These are phyloP conservation scores for Tuber melanosporum DNA, from an alignment of 495 filamentous ascomycete genomes.

Conservation along the genomic window DNA sequence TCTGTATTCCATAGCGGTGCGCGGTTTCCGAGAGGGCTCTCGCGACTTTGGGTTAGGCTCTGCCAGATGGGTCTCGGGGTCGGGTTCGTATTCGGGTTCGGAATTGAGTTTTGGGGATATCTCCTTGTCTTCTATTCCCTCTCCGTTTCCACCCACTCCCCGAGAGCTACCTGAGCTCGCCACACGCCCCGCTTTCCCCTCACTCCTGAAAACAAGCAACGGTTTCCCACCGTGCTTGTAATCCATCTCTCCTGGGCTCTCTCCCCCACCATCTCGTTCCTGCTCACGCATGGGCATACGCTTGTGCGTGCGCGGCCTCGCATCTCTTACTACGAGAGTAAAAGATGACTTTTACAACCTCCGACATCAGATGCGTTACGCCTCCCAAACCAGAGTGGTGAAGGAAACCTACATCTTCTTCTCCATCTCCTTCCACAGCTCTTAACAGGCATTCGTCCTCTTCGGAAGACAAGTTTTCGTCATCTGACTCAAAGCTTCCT, in stretches of 20 bases:
- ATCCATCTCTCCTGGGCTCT: not conserved
- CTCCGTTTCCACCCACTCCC: constrained; percentile 8
- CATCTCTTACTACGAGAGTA: constrained; percentile 1
- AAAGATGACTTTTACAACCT: not conserved
- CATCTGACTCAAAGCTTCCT: not conserved
- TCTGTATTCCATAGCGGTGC: not conserved
- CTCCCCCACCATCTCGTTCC: not conserved
- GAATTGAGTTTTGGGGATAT: not conserved
- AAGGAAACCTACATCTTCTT: constrained; percentile 5
- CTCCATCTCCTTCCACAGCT: constrained; percentile 2
- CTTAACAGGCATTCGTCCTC: not conserved
- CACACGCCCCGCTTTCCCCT: not conserved
- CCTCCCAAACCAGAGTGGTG: not conserved
- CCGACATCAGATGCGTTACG: constrained; percentile 5
- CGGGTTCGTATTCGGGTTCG: not conserved
- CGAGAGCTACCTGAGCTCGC: not conserved
- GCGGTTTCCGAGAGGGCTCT: not conserved
- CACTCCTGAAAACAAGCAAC: not conserved
- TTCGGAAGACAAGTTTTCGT: not conserved
- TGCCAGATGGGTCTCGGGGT: not conserved
- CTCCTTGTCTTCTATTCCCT: not conserved
- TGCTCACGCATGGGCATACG: not conserved
- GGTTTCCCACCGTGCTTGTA: not conserved
- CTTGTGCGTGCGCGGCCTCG: not conserved
- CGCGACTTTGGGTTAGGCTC: not conserved